Evolutionary conservation across 768 basidiomycete species (phyloP), one percentile per base, ranked within the genome.

Genomic region (Pleurotus tuoliensis): DNA sequence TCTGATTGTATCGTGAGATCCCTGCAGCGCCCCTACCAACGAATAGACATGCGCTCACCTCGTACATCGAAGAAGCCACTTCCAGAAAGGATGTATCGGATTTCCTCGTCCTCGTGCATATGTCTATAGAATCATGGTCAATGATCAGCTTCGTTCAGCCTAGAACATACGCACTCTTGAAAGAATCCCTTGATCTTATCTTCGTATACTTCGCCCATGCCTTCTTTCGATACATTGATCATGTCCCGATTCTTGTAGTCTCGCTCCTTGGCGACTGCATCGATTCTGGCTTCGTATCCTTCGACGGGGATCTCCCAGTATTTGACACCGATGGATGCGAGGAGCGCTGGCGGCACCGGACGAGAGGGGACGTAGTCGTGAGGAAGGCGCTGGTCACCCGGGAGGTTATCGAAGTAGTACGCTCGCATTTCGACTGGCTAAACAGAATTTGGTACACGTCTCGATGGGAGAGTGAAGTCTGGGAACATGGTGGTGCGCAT

Each of bases 101-200:
- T 96, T 71, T 98, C 94, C 65, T 98, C 94, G 64, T 97, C 94
- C 69, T 97, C 93, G 63, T 97, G 95, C 77, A 98, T 81, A 64
- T 97, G 94, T 64, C 91, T 92, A 61, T 18, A 7, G 41, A 4
- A 44, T n/a, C 39, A 12, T 2, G 18, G 16, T n/a, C 8, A 13
- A 48, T 27, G 8, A 11, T 15, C 12, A 51, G 20, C 7, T 44
- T 44, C 20, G 9, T 11, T 12, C 7, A 44, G 15, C 20, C 15
- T 8, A 18, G 13, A 20, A n/a, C 5, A 15, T 4, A 22, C 86
- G 58, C 63, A 92, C 90, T 94, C 92, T 54, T 87, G 77, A 63
- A 90, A 95, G 71, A 96, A 95, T 0, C 66, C 76, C 67, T 90
- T 88, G 66, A 96, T 81, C 71, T 90, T 93, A 20, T 77, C 66